phyloP scores from a whole-genome alignment of 495 filamentous ascomycete species.

The Penicillium soppii region DNA sequence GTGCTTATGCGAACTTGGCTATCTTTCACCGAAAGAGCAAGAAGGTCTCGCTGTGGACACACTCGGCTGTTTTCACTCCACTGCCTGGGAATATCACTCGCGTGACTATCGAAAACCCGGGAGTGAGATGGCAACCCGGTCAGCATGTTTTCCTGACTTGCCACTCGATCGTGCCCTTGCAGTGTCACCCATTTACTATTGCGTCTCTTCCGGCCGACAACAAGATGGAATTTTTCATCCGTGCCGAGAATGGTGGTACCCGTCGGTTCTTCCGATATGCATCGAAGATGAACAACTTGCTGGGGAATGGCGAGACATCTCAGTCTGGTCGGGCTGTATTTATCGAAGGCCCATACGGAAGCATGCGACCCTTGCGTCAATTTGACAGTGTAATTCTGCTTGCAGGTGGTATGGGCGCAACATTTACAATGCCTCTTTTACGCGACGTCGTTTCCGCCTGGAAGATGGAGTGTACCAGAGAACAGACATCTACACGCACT shows the following conservation, averaged over 20 bases:
- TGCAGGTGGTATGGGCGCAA: slow-evolving; percentile 60
- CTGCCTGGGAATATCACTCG: slow-evolving; percentile 63
- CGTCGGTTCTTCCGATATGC: slow-evolving; percentile 63
- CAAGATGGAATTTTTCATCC: slow-evolving; percentile 68
- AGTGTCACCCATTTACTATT: slow-evolving; percentile 84
- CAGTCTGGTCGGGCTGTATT: slow-evolving; percentile 26
- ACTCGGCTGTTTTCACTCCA: slow-evolving; percentile 60
- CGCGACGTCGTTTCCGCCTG: slow-evolving; percentile 48
- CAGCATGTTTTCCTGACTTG: slow-evolving; percentile 78
- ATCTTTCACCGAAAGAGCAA: slow-evolving; percentile 46
- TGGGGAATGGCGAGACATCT: slow-evolving; percentile 7
- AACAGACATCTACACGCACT: background rate
- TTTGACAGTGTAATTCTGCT: slow-evolving; percentile 61
- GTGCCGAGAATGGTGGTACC: slow-evolving; percentile 71
- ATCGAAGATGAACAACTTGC: slow-evolving; percentile 38
- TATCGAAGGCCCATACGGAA: slow-evolving; percentile 55
- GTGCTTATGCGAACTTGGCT: slow-evolving; percentile 66
- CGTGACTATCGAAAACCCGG: slow-evolving; percentile 66
- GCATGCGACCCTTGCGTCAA: slow-evolving; percentile 45
- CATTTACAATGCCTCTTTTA: slow-evolving; percentile 54
- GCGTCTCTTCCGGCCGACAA: slow-evolving; percentile 57
- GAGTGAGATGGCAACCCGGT: slow-evolving; percentile 71
- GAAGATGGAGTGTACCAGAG: slow-evolving; percentile 20
- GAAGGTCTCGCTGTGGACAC: slow-evolving; percentile 23
- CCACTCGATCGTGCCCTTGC: slow-evolving; percentile 64